phyloP scores from a whole-genome alignment of 2,329 filamentous ascomycete genomes.

The Dothiorella sarmentorum region DNA sequence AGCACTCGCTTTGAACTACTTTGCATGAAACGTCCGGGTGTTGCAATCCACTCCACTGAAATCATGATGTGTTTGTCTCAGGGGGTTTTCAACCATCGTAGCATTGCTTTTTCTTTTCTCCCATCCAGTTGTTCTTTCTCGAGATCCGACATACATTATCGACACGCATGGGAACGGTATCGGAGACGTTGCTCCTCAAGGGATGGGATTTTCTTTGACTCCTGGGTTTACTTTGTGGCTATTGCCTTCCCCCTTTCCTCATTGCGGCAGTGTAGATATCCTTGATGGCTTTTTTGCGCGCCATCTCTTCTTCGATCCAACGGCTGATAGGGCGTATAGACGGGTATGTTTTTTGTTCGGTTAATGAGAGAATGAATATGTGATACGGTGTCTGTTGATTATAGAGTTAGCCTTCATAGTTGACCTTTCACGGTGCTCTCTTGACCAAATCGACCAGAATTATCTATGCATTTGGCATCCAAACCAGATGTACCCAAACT shows the following conservation, averaged over 20 bases:
- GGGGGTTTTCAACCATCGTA: not conserved
- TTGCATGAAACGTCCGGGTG: not conserved
- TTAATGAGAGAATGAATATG: not conserved
- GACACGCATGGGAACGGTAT: conserved; percentile 4
- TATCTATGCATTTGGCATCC: not conserved
- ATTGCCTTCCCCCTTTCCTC: not conserved
- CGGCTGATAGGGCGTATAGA: conserved; percentile 4
- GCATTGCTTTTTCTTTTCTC: not conserved
- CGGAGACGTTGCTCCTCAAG: not conserved
- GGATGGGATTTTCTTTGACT: not conserved
- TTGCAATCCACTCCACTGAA: not conserved
- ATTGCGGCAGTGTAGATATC: conserved; percentile 11
- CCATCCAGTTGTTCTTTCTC: not conserved
- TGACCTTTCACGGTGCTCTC: not conserved
- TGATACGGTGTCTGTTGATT: not conserved
- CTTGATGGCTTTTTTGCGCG: not conserved
- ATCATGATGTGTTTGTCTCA: not conserved
- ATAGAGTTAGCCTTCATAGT: not conserved
- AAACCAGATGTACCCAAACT: not conserved
- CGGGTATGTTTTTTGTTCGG: conserved; percentile 2
- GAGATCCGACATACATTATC: conserved; percentile 5
- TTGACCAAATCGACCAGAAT: not conserved
- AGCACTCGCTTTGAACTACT: not conserved
- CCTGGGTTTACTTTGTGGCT: not conserved
- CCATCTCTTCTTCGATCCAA: not conserved